A percentile compares a stretch with the other conserved stretches of the same genome.
phyloP scores from a whole-genome alignment of 2,329 filamentous ascomycete genomes.

The Dactylellina leptospora region DNA sequence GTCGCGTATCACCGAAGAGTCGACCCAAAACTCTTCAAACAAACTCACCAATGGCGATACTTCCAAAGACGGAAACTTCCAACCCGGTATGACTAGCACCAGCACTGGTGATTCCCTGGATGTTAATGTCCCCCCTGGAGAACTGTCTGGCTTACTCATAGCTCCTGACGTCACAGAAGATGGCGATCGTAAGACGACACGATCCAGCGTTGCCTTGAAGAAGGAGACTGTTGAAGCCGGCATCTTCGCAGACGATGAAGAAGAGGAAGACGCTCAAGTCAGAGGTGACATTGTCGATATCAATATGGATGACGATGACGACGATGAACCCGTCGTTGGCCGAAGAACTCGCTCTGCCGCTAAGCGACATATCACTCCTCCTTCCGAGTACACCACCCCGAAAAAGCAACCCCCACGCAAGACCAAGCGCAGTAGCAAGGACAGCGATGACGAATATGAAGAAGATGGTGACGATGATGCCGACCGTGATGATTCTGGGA shows the following conservation, averaged over 20 bases:
- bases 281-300: constrained; percentile 51
- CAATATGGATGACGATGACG: constrained; percentile 58
- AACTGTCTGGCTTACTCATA: constrained; percentile 43
- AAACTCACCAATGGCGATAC: constrained; percentile 44
- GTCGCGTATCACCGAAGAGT: constrained; percentile 50
- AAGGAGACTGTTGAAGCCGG: constrained; percentile 67
- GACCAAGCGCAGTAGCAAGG: constrained; percentile 46
- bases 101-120: constrained; percentile 39
- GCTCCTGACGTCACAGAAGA: constrained; percentile 49
- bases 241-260: constrained; percentile 58
- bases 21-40: constrained; percentile 41
- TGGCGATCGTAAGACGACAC: constrained; percentile 54
- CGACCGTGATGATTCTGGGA: constrained; percentile 25
- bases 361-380: constrained; percentile 35
- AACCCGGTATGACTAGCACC: constrained; percentile 50
- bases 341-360: constrained; percentile 34
- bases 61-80: constrained; percentile 39
- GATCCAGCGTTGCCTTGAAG: constrained; percentile 63
- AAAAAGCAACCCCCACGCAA: constrained; percentile 45
- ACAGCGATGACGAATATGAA: constrained; percentile 53
- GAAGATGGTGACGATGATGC: constrained; percentile 47
- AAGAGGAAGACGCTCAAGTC: constrained; percentile 54
- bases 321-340: constrained; percentile 53
- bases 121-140: constrained; percentile 10
- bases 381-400: constrained; percentile 30